A percentile compares a stretch with the other conserved stretches of the same genome.
Conservation (phyloP, 768 basidiomycete genomes). For the Termitomyces sp. region DNA sequence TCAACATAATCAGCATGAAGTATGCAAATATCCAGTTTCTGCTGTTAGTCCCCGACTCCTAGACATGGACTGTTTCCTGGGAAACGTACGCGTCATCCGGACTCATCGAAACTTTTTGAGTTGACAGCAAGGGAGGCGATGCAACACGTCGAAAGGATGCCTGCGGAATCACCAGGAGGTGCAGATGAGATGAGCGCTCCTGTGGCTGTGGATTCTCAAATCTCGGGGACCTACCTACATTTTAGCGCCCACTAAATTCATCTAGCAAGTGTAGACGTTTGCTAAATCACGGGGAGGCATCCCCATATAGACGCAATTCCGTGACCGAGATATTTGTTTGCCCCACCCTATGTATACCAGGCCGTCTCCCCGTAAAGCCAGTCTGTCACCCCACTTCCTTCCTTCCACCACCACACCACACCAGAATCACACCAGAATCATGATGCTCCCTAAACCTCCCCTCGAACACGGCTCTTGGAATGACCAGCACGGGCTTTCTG, state of each 20-base stretch:
- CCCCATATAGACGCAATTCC: slow-evolving; percentile 1
- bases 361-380: background rate
- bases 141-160: background rate
- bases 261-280: too few species aligned
- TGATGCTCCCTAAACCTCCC: background rate
- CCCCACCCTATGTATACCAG: background rate
- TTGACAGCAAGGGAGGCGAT: background rate
- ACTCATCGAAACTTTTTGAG: too few species aligned
- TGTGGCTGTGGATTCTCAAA: background rate
- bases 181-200: background rate
- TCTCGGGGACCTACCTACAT: too few species aligned
- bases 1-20: too few species aligned
- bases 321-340: background rate
- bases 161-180: background rate
- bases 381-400: background rate
- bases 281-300: background rate
- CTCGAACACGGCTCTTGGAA: background rate
- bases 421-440: background rate
- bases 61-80: background rate
- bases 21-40: background rate
- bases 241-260: background rate
- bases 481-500: background rate
- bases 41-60: background rate
- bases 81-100: background rate
- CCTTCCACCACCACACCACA: background rate